These are phyloP conservation scores for Sedum album DNA, from an alignment of 164 flowering plant genomes.

Conservation along the genomic window DNA sequence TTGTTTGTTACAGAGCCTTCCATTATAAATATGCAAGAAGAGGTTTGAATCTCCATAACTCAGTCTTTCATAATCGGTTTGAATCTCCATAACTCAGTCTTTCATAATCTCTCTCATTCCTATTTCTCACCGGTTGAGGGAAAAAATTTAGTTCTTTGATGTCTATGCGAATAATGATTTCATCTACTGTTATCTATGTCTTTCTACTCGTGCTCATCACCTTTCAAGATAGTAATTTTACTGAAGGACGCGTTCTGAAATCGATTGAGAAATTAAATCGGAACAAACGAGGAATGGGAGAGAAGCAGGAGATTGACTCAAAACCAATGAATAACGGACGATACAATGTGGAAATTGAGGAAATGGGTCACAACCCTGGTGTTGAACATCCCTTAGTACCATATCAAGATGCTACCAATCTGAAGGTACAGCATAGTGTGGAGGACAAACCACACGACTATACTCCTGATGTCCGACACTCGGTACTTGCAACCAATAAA, in stretches of 20 bases:
- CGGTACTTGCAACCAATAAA: neutral
- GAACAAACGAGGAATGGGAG: neutral
- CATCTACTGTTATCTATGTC: neutral
- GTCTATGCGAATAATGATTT: slow-evolving; percentile 12
- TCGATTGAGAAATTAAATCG: slow-evolving; percentile 5
- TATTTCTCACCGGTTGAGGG: neutral
- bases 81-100: too few relatives aligned
- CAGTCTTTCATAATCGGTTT: neutral
- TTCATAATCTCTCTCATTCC: neutral
- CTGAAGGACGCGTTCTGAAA: slow-evolving; percentile 20
- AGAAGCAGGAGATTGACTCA: neutral
- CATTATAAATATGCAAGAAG: neutral
- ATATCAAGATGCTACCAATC: slow-evolving; percentile 1
- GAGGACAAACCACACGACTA: slow-evolving; percentile 6
- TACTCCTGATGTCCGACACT: slow-evolving; percentile 3
- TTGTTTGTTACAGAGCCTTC: neutral
- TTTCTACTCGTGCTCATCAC: slow-evolving; percentile 16
- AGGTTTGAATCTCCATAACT: neutral
- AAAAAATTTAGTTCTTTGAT: neutral
- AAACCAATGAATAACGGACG: too few relatives aligned
- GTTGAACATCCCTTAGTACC: slow-evolving; percentile 1
- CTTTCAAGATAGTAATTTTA: slow-evolving; percentile 9
- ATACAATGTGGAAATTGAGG: too few relatives aligned
- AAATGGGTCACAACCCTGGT: slow-evolving; percentile 7
- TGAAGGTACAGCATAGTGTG: neutral